Conservation (phyloP, 345 rosid species). For the Eucalyptus grandis region DNA sequence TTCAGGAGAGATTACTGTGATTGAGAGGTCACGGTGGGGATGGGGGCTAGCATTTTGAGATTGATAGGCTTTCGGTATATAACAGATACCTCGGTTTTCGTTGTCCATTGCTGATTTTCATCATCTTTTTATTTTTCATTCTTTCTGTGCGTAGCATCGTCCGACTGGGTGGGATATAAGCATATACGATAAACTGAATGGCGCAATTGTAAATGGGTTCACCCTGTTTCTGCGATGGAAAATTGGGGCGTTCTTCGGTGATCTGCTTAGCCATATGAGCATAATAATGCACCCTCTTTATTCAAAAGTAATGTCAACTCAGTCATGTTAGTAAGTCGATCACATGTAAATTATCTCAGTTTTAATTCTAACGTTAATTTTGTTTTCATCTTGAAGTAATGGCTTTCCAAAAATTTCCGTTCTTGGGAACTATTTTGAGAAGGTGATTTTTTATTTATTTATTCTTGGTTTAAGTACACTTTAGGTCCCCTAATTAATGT, state of each 20-base stretch:
- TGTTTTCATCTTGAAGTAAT: not conserved
- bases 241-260: not conserved
- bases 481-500: not conserved
- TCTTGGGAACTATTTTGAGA: not conserved
- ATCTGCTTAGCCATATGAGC: not conserved
- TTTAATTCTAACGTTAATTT: not conserved
- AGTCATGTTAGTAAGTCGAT: not conserved
- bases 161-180: not conserved
- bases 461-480: not conserved
- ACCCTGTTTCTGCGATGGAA: not conserved
- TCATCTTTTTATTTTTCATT: not conserved
- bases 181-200: not conserved
- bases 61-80: not conserved
- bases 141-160: not conserved
- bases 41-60: not conserved
- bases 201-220: not conserved
- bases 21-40: not conserved
- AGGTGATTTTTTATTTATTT: not conserved
- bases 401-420: not conserved
- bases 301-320: not conserved
- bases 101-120: not conserved
- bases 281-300: not conserved
- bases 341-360: not conserved
- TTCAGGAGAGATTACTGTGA: not conserved
- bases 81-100: not conserved